phyloP scores from a whole-genome alignment of 441 rosid species.

The Codiaeum variegatum region DNA sequence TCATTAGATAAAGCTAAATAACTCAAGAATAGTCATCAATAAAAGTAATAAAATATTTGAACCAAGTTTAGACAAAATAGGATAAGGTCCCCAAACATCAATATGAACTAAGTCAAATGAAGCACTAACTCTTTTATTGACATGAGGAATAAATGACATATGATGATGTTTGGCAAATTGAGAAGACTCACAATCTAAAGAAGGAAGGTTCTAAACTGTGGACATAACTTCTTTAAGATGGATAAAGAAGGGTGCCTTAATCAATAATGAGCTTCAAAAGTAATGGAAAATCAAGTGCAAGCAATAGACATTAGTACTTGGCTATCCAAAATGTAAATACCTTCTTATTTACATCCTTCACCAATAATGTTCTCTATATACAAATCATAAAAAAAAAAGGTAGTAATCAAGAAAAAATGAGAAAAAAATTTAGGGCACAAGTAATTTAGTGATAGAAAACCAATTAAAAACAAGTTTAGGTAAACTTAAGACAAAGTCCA shows the following conservation, averaged over 20 bases:
- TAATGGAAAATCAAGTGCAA: background rate
- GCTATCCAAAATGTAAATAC: background rate
- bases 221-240: background rate
- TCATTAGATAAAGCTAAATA: too few relatives aligned
- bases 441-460: too few relatives aligned
- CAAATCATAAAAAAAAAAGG: background rate
- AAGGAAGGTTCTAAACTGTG: too few relatives aligned
- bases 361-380: background rate
- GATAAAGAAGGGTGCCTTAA: background rate
- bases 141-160: too few relatives aligned
- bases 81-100: too few relatives aligned
- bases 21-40: background rate
- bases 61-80: too few relatives aligned
- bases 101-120: too few relatives aligned
- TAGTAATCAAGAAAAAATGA: background rate
- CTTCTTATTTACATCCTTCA: background rate
- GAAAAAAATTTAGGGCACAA: background rate
- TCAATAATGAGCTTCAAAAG: background rate
- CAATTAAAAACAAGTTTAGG: too few relatives aligned
- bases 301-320: background rate
- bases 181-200: too few relatives aligned
- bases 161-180: background rate
- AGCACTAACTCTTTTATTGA: background rate
- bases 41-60: too few relatives aligned
- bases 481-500: too few relatives aligned